Evolutionary conservation across 2,329 filamentous ascomycete species (phyloP).

Genomic region (Botrytis squamosa): DNA sequence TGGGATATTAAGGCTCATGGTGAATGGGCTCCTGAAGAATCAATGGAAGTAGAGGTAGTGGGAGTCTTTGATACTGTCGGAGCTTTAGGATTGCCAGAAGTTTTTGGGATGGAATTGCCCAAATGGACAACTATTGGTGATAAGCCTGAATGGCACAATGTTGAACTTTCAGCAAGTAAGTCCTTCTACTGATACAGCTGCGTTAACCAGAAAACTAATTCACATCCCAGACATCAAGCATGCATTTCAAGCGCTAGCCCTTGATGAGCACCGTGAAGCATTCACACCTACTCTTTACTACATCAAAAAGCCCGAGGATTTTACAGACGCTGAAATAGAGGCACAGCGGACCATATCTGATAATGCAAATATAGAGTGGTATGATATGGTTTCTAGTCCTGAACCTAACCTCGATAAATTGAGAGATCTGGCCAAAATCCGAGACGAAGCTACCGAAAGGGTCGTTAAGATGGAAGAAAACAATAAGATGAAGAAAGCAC

Average conservation of each 20-base stretch:
- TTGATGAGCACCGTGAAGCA: slow-evolving; percentile 47
- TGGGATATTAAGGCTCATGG: neutral
- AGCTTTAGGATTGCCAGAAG: slow-evolving; percentile 14
- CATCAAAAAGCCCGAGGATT: neutral
- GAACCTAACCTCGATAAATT: neutral
- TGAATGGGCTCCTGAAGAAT: neutral
- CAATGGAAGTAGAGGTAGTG: slow-evolving; percentile 24
- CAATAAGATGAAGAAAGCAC: slow-evolving; percentile 28
- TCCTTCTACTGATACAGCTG: neutral
- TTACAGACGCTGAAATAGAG: neutral
- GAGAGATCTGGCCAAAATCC: neutral
- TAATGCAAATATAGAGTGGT: neutral
- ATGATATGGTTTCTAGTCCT: neutral
- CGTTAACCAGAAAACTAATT: neutral
- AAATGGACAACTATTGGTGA: neutral
- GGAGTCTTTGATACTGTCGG: slow-evolving; percentile 29
- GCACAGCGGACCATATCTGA: neutral
- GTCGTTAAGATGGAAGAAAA: neutral
- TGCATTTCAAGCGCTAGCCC: slow-evolving; percentile 50
- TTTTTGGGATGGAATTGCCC: neutral
- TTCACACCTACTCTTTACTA: slow-evolving; percentile 43
- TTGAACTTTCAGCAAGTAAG: slow-evolving; percentile 3
- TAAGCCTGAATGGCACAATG: slow-evolving; percentile 14
- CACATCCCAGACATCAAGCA: slow-evolving; percentile 41
- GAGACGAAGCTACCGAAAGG: neutral